phyloP scores from a whole-genome alignment of 73 alveolate genomes.

The Paramecium bursaria region DNA sequence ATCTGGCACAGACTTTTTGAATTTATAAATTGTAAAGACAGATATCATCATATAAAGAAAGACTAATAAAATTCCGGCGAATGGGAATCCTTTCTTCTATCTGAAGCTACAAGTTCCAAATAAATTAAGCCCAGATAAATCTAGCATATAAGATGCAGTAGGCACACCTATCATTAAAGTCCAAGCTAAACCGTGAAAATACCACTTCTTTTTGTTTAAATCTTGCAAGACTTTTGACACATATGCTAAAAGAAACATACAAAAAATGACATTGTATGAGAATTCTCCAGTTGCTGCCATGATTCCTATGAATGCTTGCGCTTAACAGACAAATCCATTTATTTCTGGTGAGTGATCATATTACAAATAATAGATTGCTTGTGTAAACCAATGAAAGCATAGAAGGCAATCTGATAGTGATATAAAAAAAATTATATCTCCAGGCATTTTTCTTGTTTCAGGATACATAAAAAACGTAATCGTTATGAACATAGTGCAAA shows the following conservation, averaged over 20 bases:
- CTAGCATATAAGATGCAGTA: conserved; percentile 29
- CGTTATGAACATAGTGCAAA: conserved; percentile 63
- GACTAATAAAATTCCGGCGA: conserved; percentile 56
- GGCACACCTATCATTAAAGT: conserved; percentile 50
- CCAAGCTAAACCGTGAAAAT: conserved; percentile 61
- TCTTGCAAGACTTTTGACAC: no score
- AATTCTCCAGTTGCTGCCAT: conserved; percentile 69
- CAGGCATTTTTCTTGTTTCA: conserved; percentile 63
- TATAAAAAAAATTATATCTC: conserved; percentile 63
- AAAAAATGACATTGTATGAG: conserved; percentile 58
- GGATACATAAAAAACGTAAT: conserved; percentile 63
- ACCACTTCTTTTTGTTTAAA: no score
- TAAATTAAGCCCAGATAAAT: conserved; percentile 39
- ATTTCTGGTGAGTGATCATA: conserved; percentile 16
- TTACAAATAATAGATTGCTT: background rate
- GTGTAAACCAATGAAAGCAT: conserved; percentile 66
- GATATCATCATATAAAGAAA: conserved; percentile 50
- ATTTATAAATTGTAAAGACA: conserved; percentile 47
- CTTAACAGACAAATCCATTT: conserved; percentile 52
- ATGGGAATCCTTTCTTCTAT: conserved; percentile 58
- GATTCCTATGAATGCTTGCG: conserved; percentile 47
- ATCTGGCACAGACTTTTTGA: conserved; percentile 64
- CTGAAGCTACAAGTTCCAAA: conserved; percentile 70
- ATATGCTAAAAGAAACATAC: conserved; percentile 51
- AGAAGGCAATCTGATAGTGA: conserved; percentile 60